Base-by-base conservation (phyloP, 192 early-diverging fungal genomes). In the Rhizophagus prolifer region DNA sequence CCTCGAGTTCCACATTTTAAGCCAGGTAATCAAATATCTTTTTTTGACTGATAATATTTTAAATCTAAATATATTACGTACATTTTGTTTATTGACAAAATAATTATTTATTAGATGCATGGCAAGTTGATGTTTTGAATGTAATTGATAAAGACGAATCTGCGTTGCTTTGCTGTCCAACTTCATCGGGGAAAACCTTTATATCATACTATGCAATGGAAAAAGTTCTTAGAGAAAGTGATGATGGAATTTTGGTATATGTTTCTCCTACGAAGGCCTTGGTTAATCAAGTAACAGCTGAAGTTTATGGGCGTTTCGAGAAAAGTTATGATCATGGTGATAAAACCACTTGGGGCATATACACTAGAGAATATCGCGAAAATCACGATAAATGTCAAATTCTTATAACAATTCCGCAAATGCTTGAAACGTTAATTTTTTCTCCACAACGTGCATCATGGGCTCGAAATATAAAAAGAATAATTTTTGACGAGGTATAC, bases 161-260 rank as follows among this genome's bases (percentile, higher is more conserved):
- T 10, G 76, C 82, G 2, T 74, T 87, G 1, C 68, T 86, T 13
- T 70, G 80, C 25, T 83, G 83, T 31, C 85, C 85, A 13, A 86
- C 84, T 31, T 83, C 81, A 9, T 67, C 79, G 1, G 85, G 85
- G 10, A 86, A 86, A 54, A 86, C 85, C 0, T 86, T 86, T 74
- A 80, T 87, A 46, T 76, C 84, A 14, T 86, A 75, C 63, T 86
- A 86, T 82, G 83, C 85, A 14, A 86, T 86, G 72, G 84, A 86
- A 54, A 80, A 86, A 58, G 79, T 87, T 63, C 65, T 86, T 62
- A 62, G 74, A 21, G 79, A 78, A 4, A 62, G 54, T 65, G 74
- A 82, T 72, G 83, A 84, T 38, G 81, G 62, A 26, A 41, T 79
- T 9, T 58, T 76, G n/a, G 30, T 85, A 30, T 86, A 86, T 58